These are phyloP conservation scores for Trichaptum fuscoviolaceum DNA, from an alignment of 768 basidiomycete genomes.

Conservation along the genomic window DNA sequence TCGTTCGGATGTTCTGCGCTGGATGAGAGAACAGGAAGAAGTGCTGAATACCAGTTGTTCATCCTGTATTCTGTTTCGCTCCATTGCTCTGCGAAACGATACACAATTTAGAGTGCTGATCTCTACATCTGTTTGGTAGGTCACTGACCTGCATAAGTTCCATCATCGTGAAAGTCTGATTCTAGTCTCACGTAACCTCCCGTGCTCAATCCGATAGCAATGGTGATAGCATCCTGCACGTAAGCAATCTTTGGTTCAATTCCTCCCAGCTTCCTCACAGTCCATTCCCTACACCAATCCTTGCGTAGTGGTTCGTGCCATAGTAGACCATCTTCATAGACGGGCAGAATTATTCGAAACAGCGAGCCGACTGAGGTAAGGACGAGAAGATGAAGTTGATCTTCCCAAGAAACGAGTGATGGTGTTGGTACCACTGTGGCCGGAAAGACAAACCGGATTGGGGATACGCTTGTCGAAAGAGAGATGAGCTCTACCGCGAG, in stretches of 20 bases:
- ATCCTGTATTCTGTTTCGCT: slow-evolving; percentile 56
- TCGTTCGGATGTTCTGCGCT: slow-evolving; percentile 44
- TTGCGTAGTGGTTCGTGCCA: slow-evolving; percentile 52
- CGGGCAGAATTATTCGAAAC: slow-evolving; percentile 64
- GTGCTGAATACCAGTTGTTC: slow-evolving; percentile 56
- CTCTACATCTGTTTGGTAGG: not conserved
- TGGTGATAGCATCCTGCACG: slow-evolving; percentile 59
- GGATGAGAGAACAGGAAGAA: slow-evolving; percentile 50
- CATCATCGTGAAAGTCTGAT: slow-evolving; percentile 50
- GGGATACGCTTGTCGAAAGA: slow-evolving; percentile 56
- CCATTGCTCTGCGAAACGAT: slow-evolving; percentile 55
- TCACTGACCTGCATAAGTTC: slow-evolving; percentile 52
- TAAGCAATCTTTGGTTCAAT: slow-evolving; percentile 32
- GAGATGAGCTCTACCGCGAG: slow-evolving; percentile 73
- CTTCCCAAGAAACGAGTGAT: slow-evolving; percentile 49
- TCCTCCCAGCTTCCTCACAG: slow-evolving; percentile 1
- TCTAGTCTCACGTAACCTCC: slow-evolving; percentile 69
- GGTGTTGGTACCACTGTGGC: slow-evolving; percentile 61
- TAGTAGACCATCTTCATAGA: slow-evolving; percentile 43
- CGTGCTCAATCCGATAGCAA: slow-evolving; percentile 55
- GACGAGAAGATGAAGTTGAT: slow-evolving; percentile 65
- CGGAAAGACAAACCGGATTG: slow-evolving; percentile 77
- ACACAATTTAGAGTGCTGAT: slow-evolving; percentile 12
- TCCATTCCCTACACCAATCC: slow-evolving; percentile 23
- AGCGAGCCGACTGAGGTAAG: slow-evolving; percentile 66